phyloP scores from a whole-genome alignment of 129 eudicot genomes.

The Solidago caesia region DNA sequence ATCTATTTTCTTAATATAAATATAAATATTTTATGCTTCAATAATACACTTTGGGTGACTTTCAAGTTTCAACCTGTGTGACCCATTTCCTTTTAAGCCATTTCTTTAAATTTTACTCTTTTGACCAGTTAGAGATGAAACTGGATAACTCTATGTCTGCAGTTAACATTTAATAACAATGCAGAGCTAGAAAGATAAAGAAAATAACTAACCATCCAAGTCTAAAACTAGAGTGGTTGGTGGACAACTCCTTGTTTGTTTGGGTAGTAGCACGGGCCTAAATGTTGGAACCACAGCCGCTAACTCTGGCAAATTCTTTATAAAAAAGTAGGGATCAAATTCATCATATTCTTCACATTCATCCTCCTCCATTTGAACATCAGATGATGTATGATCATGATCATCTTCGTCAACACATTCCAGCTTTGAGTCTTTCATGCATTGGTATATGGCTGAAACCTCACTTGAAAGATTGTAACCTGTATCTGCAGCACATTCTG shows the following conservation, averaged over 20 bases:
- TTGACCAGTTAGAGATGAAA: background rate
- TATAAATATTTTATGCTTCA: too few species aligned
- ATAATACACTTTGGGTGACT: background rate
- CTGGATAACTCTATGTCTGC: background rate
- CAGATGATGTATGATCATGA: conserved; percentile 61
- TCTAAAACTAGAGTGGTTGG: conserved; percentile 89
- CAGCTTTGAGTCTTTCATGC: conserved; percentile 74
- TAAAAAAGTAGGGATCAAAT: conserved; percentile 90
- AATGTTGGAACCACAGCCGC: conserved; percentile 85
- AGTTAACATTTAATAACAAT: conserved; percentile 1
- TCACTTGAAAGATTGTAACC: conserved; percentile 63
- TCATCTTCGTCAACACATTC: conserved; percentile 85
- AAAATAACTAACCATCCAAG: conserved; percentile 74
- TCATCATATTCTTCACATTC: conserved; percentile 91
- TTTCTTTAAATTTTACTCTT: background rate
- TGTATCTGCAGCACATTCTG: conserved; percentile 43
- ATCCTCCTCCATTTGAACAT: conserved; percentile 64
- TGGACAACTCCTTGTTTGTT: conserved; percentile 97
- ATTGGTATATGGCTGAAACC: conserved; percentile 72
- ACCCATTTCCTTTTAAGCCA: background rate
- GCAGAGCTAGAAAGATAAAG: background rate
- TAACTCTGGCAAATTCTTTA: conserved; percentile 85
- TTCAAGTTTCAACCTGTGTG: background rate
- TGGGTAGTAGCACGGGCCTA: conserved; percentile 81
- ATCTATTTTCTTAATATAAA: background rate